Evolutionary conservation across 139 green algal genomes (phyloP).

Genomic region (Coelastrella sp.): DNA sequence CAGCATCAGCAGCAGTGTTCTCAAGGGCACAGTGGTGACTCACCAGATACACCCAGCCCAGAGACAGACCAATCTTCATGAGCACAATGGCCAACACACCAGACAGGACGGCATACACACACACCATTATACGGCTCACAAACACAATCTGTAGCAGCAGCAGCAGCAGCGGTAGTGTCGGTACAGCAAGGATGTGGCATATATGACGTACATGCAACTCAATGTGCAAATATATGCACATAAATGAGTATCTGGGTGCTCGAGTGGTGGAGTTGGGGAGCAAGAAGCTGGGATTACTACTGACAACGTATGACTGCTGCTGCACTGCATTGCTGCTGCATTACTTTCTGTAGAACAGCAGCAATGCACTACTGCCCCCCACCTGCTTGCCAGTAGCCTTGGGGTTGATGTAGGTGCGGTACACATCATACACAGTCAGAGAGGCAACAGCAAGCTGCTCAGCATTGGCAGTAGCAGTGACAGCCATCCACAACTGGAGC

Average conservation of each 20-base stretch:
- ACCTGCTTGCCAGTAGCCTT: conserved; percentile 74
- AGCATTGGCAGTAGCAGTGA: conserved; percentile 87
- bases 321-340: too few relatives aligned
- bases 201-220: background rate
- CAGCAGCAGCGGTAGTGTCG: background rate
- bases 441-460: conserved; percentile 93
- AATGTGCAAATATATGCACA: too few relatives aligned
- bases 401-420: conserved; percentile 78
- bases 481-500: conserved; percentile 89
- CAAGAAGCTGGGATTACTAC: too few relatives aligned
- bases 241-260: too few relatives aligned
- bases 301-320: too few relatives aligned
- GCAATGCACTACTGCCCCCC: too few relatives aligned
- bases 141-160: conserved; percentile 70
- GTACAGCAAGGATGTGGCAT: too few relatives aligned
- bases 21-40: background rate
- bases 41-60: conserved; percentile 86
- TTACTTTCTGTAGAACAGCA: background rate
- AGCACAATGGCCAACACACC: conserved; percentile 87
- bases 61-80: conserved; percentile 78
- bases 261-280: too few relatives aligned
- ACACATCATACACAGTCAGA: conserved; percentile 86
- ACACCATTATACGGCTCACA: conserved; percentile 69
- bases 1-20: too few relatives aligned
- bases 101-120: conserved; percentile 75